Evolutionary conservation across 257 asterid genomes (phyloP).

Genomic region (Solanum megistacrolobum): DNA sequence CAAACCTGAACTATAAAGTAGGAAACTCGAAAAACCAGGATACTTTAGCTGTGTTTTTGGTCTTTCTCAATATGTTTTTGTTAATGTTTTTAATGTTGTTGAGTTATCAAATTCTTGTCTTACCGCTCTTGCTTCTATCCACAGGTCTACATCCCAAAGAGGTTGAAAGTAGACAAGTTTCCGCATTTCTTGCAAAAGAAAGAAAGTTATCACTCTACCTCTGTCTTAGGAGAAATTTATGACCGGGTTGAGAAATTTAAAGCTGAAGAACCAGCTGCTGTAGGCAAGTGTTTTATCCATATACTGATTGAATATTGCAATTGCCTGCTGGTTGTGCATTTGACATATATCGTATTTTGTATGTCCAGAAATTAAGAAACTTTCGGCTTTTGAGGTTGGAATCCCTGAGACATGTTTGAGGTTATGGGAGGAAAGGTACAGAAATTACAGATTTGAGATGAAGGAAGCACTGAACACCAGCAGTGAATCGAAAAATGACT

Average conservation of each 20-base stretch:
- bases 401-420: conserved; percentile 13
- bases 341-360: not conserved
- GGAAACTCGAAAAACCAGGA: not conserved
- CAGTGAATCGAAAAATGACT: conserved; percentile 23
- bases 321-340: not conserved
- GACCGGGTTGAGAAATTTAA: conserved; percentile 27
- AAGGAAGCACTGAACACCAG: conserved; percentile 10
- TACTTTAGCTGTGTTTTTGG: not conserved
- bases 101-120: not conserved
- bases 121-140: not conserved
- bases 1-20: not conserved
- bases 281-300: conserved; percentile 23
- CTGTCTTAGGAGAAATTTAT: conserved; percentile 56
- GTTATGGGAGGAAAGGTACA: conserved; percentile 37
- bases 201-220: conserved; percentile 34
- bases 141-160: conserved; percentile 40
- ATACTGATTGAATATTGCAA: not conserved
- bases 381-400: conserved; percentile 29
- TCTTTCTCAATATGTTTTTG: not conserved
- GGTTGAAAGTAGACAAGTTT: conserved; percentile 34
- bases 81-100: not conserved
- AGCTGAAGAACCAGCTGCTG: conserved; percentile 3
- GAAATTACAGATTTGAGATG: conserved; percentile 43
- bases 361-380: conserved; percentile 41
- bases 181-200: conserved; percentile 66